Percentiles rank a stretch among this genome's conserved stretches.
Conservation (phyloP, 1,284 basidiomycete species). For the Sanguinoderma infundibulare region DNA sequence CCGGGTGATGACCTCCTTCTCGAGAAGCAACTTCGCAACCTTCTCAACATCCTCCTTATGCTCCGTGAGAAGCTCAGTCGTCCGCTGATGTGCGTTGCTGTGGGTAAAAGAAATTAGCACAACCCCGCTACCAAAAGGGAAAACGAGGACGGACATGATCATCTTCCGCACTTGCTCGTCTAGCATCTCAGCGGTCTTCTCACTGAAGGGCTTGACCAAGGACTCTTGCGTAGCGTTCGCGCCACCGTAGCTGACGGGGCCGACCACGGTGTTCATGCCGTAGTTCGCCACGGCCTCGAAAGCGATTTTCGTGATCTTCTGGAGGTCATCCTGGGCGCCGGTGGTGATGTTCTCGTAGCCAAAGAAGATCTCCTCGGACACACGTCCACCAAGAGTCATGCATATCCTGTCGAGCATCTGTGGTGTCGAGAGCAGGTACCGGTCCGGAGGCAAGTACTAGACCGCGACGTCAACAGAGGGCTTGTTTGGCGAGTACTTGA, state of each 20-base stretch:
- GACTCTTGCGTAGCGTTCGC: constrained; percentile 82
- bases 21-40: constrained; percentile 87
- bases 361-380: constrained; percentile 99
- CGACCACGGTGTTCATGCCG: constrained; percentile 95
- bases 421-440: constrained; percentile 94
- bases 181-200: constrained; percentile 94
- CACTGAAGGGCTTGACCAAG: constrained; percentile 98
- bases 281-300: constrained; percentile 95
- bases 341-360: constrained; percentile 93
- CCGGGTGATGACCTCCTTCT: constrained; percentile 96
- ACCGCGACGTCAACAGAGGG: background rate
- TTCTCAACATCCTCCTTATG: constrained; percentile 93
- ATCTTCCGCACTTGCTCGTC: constrained; percentile 94
- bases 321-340: constrained; percentile 96
- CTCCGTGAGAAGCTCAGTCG: constrained; percentile 80
- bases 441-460: constrained; percentile 94
- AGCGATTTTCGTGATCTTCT: constrained; percentile 98
- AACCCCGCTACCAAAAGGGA: background rate
- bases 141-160: constrained; percentile 66
- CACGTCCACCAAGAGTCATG: constrained; percentile 99
- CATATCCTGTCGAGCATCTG: constrained; percentile 96
- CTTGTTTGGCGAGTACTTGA: background rate
- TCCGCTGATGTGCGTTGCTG: constrained; percentile 84
- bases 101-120: constrained; percentile 1
- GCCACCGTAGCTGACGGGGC: constrained; percentile 94